Base-by-base conservation (phyloP, 1,284 basidiomycete species). In the Tremellales sp. region DNA sequence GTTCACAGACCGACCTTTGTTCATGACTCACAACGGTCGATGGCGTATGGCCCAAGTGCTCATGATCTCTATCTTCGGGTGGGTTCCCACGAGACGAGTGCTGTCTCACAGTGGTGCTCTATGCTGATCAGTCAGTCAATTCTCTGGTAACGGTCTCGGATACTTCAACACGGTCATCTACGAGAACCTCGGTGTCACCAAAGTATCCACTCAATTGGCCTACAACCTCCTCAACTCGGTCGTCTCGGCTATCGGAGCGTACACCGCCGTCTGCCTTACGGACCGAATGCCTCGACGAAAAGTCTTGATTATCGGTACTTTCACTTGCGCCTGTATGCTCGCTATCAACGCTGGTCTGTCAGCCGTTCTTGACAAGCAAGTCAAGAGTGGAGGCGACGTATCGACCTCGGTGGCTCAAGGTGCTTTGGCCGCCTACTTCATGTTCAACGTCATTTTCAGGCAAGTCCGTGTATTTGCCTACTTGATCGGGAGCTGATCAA, bases 141-240 rank as follows among this genome's bases (percentile, higher is more conserved):
- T 73, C 62, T 67, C 65, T 19, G 74, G 75, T 13, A 76, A 76
- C 56, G 75, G 75, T 49, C 65, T 77, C 69, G 81, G 76, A 11
- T 82, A 75, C 61, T 77, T 76, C 70, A 76, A 74, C 57, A 62
- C 68, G 21, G 66, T 72, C 55, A 62, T 59, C 39, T 57, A 53
- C 43, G 40, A 46, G 21, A 62, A 64, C 51, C 49, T 64, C 33
- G 65, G 65, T 21, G 48, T 67, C 43, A 49, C 40, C 22, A 54
- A 52, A 10, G 61, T 64, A 15, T 47, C 58, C 25, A 26, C 46
- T 25, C 74, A 79, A 35, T 76, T 82, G 43, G 78, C 78, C 15
- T 76, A 82, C 47, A 82, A 82, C 64, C 77, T 83, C 51, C 76
- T 75, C 45, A 81, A 80, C 64, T 80, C 79, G 10, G 64, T 81